phyloP scores from a whole-genome alignment of 2,329 filamentous ascomycete species.

The Neonectria faginata region DNA sequence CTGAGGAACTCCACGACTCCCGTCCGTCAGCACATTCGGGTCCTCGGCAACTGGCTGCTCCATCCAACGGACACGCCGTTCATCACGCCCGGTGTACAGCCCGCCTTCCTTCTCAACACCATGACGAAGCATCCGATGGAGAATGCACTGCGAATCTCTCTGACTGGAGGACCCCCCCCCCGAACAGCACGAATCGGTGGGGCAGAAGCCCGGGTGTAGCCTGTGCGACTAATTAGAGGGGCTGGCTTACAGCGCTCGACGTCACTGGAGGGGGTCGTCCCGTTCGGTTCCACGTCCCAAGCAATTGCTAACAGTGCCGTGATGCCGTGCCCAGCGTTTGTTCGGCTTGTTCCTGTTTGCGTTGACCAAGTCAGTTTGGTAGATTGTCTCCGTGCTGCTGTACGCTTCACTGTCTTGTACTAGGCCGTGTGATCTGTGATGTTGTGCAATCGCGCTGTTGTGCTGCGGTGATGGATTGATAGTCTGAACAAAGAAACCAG shows the following conservation, averaged over 20 bases:
- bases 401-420: not conserved
- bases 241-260: constrained; percentile 5
- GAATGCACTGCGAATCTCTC: not conserved
- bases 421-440: not conserved
- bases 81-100: not conserved
- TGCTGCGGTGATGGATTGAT: not conserved
- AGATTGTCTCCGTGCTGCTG: not conserved
- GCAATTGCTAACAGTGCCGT: constrained; percentile 19
- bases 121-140: not conserved
- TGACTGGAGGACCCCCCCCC: too few species aligned
- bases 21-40: not conserved
- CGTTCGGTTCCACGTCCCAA: not conserved
- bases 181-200: not conserved
- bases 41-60: not conserved
- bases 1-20: not conserved
- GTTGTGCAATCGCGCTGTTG: not conserved
- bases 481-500: too few species aligned
- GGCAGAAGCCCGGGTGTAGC: not conserved
- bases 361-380: too few species aligned
- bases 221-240: not conserved
- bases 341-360: not conserved
- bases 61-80: not conserved
- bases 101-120: not conserved
- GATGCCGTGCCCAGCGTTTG: constrained; percentile 1
- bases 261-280: constrained; percentile 1